Evolutionary conservation across 345 rosid species (phyloP), one percentile per base, ranked within the genome.

Genomic region (Cardamine resedifolia): DNA sequence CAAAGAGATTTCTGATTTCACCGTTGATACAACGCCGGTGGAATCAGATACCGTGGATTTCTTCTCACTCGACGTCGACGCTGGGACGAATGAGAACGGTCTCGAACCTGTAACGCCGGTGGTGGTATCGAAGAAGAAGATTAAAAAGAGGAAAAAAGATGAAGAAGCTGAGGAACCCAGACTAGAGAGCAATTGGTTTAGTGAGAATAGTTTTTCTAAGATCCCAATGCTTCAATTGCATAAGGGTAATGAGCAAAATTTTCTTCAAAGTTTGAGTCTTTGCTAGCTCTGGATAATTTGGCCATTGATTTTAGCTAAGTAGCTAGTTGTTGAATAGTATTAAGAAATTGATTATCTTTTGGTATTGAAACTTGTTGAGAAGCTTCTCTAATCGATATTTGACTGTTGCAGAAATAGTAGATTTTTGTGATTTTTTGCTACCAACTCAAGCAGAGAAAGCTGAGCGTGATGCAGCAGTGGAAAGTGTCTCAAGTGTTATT

Each of bases 181-280:
- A 48, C 80, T 88, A 68, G 98, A 91, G 81, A 75, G 80, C 18
- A 81, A 76, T 36, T 88, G 97, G 97, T 94, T 91, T 66, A 75
- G 80, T 51, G 95, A 91, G 76, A 82, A 87, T 60, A 68, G 89
- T 50, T 77, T 74, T 52, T 84, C 88, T 63, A 83, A 77, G 69
- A 94, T 95, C 69, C 97, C 96, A 21, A 89, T 94, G 97, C 88
- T 94, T 64, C 96, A 89, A 67, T 78, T 94, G 58, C 98, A 94
- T 81, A 94, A 89, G 90, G 98, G 97, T 89, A 63, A 27, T 39
- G 30, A 34, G 5, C 3, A 41, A 23, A 50, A 39, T 34, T 18
- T 31, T 11, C 28, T 36, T 20, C 15, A 56, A 56, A 56, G 61
- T 31, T 56, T 57, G 21, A 3, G 3, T 56, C 26, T 26, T 56